Conservation (phyloP, 148 eudicot genomes). For the Polygonum maritimum region DNA sequence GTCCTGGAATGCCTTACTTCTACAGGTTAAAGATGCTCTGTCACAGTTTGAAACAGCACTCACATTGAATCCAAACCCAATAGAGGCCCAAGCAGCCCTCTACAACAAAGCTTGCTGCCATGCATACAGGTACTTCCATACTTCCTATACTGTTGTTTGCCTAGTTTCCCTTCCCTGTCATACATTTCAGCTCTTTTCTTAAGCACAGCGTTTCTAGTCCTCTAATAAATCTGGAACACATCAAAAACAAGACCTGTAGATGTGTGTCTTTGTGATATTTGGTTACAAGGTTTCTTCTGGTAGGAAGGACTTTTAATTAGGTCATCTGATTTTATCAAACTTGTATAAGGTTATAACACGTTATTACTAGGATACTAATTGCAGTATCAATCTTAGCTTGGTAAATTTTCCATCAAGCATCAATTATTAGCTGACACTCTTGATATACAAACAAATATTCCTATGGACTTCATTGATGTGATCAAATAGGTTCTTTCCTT, state of each 20-base stretch:
- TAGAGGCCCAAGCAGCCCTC: conserved; percentile 98
- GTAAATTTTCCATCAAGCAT: neutral
- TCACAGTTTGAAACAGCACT: conserved; percentile 81
- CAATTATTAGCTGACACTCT: neutral
- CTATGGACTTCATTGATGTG: neutral
- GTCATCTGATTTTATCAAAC: neutral
- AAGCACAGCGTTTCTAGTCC: neutral
- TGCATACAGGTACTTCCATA: conserved; percentile 65
- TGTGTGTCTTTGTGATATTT: neutral
- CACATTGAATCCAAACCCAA: conserved; percentile 62
- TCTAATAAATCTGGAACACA: neutral
- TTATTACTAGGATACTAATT: neutral
- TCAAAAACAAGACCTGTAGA: neutral
- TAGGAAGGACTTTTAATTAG: neutral
- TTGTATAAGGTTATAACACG: neutral
- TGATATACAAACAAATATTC: neutral
- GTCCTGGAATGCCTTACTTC: neutral
- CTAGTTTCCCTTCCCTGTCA: neutral
- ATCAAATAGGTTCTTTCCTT: conserved; percentile 12
- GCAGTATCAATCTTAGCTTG: neutral
- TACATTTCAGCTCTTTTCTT: neutral
- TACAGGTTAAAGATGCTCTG: conserved; percentile 91
- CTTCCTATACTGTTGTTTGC: conserved; percentile 1
- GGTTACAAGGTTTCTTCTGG: neutral
- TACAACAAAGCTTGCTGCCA: conserved; percentile 99